Conservation (phyloP, 495 filamentous ascomycete genomes). For the Parachaetomium inaequale region DNA sequence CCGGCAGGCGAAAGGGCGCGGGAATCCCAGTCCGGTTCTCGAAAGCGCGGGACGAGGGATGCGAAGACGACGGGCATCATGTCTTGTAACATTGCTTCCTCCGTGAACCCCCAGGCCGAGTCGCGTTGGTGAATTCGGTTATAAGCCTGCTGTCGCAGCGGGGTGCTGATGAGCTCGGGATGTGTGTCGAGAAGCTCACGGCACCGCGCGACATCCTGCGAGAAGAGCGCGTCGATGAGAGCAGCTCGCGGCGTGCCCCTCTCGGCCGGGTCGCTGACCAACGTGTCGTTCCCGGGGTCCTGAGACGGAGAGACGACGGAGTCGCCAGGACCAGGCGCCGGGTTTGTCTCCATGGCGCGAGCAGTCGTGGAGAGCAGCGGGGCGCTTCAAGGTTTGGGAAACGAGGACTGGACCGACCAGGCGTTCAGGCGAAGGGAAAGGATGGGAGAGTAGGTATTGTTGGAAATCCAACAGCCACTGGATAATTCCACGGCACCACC, state of each 20-base stretch:
- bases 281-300: background rate
- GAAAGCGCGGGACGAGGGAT: slow-evolving; percentile 6
- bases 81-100: background rate
- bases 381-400: background rate
- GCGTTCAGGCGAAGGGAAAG: too few relatives aligned
- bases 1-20: slow-evolving; percentile 3
- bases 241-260: slow-evolving; percentile 5
- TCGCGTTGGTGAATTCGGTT: background rate
- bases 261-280: slow-evolving; percentile 7
- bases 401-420: too few relatives aligned
- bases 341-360: background rate
- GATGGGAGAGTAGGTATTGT: too few relatives aligned
- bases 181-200: background rate
- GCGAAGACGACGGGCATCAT: slow-evolving; percentile 1
- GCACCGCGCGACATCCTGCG: background rate
- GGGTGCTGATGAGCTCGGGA: slow-evolving; percentile 1
- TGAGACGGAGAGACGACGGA: too few relatives aligned
- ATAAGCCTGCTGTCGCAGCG: background rate
- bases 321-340: background rate
- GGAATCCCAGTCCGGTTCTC: background rate
- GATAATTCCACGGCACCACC: too few relatives aligned
- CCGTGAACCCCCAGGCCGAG: background rate
- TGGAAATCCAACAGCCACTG: too few relatives aligned
- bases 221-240: slow-evolving; percentile 6
- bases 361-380: background rate